Evolutionary conservation across 2,329 filamentous ascomycete genomes (phyloP).

Genomic region (Colletotrichum sp.): DNA sequence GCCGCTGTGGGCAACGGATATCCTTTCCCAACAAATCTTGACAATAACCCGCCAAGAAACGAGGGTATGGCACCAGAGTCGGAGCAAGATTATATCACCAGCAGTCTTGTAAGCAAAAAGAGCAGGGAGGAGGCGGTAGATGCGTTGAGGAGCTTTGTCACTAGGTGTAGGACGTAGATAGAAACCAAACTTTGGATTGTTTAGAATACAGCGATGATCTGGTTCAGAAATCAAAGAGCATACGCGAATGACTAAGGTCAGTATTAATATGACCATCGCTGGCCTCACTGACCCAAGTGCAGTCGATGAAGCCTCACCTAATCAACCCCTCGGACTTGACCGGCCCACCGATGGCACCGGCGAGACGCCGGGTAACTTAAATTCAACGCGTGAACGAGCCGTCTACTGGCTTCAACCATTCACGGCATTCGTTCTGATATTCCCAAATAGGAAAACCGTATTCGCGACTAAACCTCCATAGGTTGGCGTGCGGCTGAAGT

Average conservation of each 20-base stretch:
- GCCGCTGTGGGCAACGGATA: constrained; percentile 62
- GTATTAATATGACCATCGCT: not conserved
- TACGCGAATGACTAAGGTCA: not conserved
- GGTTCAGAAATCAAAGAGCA: not conserved
- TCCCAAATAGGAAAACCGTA: not conserved
- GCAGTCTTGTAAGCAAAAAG: constrained; percentile 47
- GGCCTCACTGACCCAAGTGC: not conserved
- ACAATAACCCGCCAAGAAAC: constrained; percentile 58
- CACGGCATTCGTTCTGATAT: no score
- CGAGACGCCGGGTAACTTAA: not conserved
- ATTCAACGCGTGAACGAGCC: not conserved
- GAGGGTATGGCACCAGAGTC: constrained; percentile 66
- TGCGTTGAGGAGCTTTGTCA: constrained; percentile 34
- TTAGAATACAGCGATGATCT: not conserved
- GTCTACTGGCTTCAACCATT: not conserved
- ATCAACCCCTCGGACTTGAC: not conserved
- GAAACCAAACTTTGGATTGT: not conserved
- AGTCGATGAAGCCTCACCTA: not conserved
- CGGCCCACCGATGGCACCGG: not conserved
- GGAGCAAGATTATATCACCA: constrained; percentile 57
- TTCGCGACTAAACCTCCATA: not conserved
- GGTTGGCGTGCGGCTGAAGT: not conserved
- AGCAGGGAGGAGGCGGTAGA: constrained; percentile 41
- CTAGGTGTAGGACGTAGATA: not conserved
- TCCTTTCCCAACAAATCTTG: constrained; percentile 67